Evolutionary conservation across 2,329 filamentous ascomycete genomes (phyloP).

Genomic region (Rhytidhysteron rufulum): DNA sequence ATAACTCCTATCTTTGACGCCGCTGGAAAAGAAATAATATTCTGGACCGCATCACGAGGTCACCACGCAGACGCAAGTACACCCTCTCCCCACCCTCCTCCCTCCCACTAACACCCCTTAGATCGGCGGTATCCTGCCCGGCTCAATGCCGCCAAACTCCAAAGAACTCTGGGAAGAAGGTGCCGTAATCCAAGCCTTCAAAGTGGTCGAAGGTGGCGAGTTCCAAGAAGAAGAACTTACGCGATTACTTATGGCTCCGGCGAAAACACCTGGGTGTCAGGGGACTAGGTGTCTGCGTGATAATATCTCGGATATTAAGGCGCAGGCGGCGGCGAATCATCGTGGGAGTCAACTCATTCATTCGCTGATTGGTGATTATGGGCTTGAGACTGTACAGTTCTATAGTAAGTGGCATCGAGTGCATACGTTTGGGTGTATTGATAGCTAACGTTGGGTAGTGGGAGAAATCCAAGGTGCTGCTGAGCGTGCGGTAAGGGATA

Average conservation of each 20-base stretch:
- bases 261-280: slow-evolving; percentile 25
- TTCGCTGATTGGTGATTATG: slow-evolving; percentile 33
- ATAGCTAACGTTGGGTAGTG: too few species aligned
- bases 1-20: slow-evolving; percentile 23
- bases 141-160: slow-evolving; percentile 42
- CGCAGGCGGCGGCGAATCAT: slow-evolving; percentile 31
- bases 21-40: slow-evolving; percentile 17
- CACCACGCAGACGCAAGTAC: slow-evolving; percentile 27
- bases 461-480: slow-evolving; percentile 34
- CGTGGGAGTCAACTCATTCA: slow-evolving; percentile 33
- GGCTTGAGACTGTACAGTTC: slow-evolving; percentile 31
- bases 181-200: slow-evolving; percentile 43
- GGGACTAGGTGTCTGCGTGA: slow-evolving; percentile 28
- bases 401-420: too few species aligned
- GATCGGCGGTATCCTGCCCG: slow-evolving; percentile 26
- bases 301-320: slow-evolving; percentile 34
- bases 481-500: slow-evolving; percentile 28
- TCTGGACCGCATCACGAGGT: slow-evolving; percentile 24
- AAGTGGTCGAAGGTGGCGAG: slow-evolving; percentile 25
- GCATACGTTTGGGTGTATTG: too few species aligned
- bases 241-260: slow-evolving; percentile 21
- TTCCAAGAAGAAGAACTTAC: slow-evolving; percentile 34
- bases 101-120: too few species aligned
- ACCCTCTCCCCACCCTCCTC: too few species aligned
- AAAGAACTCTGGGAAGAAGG: slow-evolving; percentile 48